Evolutionary conservation across 2,329 filamentous ascomycete genomes (phyloP), one percentile per base, ranked within the genome.

Genomic region (Aspergillus latus): DNA sequence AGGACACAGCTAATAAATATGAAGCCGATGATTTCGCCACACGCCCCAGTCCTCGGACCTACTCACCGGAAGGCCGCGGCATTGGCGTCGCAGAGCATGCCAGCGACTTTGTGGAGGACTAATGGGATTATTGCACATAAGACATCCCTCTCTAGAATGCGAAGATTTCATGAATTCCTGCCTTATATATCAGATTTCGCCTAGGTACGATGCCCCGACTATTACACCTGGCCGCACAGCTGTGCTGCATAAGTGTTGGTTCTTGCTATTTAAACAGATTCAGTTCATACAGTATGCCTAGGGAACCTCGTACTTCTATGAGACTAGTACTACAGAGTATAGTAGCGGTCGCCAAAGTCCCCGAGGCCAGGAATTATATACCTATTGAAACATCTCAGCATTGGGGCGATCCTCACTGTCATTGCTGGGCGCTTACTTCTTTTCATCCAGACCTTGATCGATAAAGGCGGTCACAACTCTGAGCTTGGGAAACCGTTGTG

Each of bases 391-490:
- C 45, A 46, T 34, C 16, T 61, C 64, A 49, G 36, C 10, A 65
- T 58, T 15, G 29, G 26, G 8, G 10, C 3, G 4, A 6, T 29
- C 15, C 5, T 9, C 10, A n/a, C 50, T 59, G 49, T 45, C 11
- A 29, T 49, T n/a, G 8, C 40, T n/a, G 28, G 34, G 49, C n/a
- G 21, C 86, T 71, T 82, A 97, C 92, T 96, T 97, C 81, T 96
- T 97, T 71, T 95, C 92, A 73, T 99, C 89, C 61, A 99, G 80
- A n/a, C 94, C 93, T 79, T 93, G 84, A 71, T 99, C 94, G 68
- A 99, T 88, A 72, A 99, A 99, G 8, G 94, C 91, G 7, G 94
- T 97, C 48, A 99, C 90, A 16, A 99, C 90, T 62, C 92, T 85
- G 58, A 97, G 81, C 68, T 89, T 90, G 39, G 94, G 93, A 69